These are phyloP conservation scores for Strombidium stylifer DNA, from an alignment of 73 alveolate species.

Conservation along the genomic window DNA sequence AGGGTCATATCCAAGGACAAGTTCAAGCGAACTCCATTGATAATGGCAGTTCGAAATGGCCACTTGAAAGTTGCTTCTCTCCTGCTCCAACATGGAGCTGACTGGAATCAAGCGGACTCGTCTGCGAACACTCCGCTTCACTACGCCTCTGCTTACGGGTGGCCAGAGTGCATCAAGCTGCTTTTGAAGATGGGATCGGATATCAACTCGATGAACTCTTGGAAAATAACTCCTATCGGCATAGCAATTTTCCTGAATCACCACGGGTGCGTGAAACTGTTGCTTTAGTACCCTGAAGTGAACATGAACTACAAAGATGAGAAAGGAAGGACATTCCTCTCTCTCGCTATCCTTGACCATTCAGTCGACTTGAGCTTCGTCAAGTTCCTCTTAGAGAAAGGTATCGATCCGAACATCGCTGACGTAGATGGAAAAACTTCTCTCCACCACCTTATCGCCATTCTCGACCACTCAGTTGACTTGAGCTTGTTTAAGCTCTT, in stretches of 20 bases:
- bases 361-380: too few species aligned
- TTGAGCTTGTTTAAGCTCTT: too few species aligned
- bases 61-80: conserved; percentile 31
- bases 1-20: conserved; percentile 22
- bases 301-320: conserved; percentile 95
- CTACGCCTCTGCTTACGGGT: conserved; percentile 86
- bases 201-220: conserved; percentile 80
- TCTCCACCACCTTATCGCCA: too few species aligned
- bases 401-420: too few species aligned
- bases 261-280: conserved; percentile 79
- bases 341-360: too few species aligned
- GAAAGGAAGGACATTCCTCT: conserved; percentile 89
- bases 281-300: conserved; percentile 70
- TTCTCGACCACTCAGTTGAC: too few species aligned
- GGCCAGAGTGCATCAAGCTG: conserved; percentile 63
- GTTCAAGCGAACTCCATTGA: conserved; percentile 33
- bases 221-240: conserved; percentile 93
- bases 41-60: conserved; percentile 42
- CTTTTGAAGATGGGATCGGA: conserved; percentile 74
- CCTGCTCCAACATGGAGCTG: conserved; percentile 48
- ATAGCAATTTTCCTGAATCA: conserved; percentile 91
- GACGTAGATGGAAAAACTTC: too few species aligned
- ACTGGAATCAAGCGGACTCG: conserved; percentile 79
- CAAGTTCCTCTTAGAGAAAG: too few species aligned
- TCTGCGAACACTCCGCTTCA: conserved; percentile 86